Evolutionary conservation across 495 filamentous ascomycete genomes (phyloP), one percentile per base, ranked within the genome.

Genomic region (Lophium mytilinum): DNA sequence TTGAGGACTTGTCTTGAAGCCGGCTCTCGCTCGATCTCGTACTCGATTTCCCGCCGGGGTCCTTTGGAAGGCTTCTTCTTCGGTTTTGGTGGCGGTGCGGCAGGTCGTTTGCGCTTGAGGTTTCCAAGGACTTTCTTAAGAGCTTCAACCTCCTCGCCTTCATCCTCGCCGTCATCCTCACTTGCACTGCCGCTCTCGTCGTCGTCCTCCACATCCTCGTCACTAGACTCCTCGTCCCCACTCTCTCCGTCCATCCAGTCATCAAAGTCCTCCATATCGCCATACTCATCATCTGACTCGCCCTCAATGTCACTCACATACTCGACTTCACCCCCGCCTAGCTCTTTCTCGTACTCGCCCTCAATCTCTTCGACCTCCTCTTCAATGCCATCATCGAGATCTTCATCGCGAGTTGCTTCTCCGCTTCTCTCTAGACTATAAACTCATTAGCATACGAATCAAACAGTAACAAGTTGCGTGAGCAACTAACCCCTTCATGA

Each of bases 341-440:
- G 82, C 56, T 88, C 83, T 30, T 40, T 40, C 69, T 86, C 81
- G 58, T 79, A 76, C 62, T 83, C 78, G 45, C 78, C 76, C 48
- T 89, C 84, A 15, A 80, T 80, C 43, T 86, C 80, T 53, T 87
- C 78, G 21, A 85, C 83, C 59, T 95, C 90, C 4, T 90, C 92
- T 65, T 92, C 88, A 64, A 89, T 81, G 9, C 84, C 86, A 55
- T 86, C 79, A 66, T 96, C 92, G 67, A 91, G 66, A 69, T 96
- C 92, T 74, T 88, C 82, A 72, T 97, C 93, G 61, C 90, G 77
- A 63, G 77, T 78, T 45, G 86, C 93, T 68, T 93, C 88, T 21
- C 91, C 90, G 62, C 83, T 81, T 55, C 84, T 79, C 79, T 97
- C 94, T 68, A 97, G 74, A 30, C 24, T 30, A 30, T 30, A 30